phyloP scores from a whole-genome alignment of 2,329 filamentous ascomycete genomes.

The Aphanoascus verrucosus region DNA sequence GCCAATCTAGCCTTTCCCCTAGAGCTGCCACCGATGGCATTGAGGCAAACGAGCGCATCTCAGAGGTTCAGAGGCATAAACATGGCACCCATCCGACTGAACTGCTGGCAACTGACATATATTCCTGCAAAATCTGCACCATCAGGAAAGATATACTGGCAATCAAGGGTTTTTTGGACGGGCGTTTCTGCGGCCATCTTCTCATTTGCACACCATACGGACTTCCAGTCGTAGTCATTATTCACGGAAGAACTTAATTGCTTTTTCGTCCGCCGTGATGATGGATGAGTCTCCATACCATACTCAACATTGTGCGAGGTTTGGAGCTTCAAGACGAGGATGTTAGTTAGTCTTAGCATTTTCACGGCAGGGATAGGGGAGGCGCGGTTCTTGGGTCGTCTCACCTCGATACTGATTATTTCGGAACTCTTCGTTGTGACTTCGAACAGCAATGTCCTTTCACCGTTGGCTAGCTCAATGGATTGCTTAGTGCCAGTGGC shows the following conservation, averaged over 20 bases:
- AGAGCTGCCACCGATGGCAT: too few relatives aligned
- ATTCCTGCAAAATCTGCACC: neutral
- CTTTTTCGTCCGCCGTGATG: neutral
- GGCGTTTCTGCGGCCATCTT: neutral
- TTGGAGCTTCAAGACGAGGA: too few relatives aligned
- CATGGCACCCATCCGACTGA: neutral
- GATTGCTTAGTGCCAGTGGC: neutral
- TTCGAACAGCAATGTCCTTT: neutral
- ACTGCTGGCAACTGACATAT: slow-evolving; percentile 1
- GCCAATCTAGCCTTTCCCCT: too few relatives aligned
- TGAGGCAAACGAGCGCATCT: too few relatives aligned
- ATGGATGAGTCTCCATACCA: neutral
- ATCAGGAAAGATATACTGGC: neutral
- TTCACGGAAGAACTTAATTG: neutral
- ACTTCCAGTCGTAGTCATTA: neutral
- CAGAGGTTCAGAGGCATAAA: neutral
- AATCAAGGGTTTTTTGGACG: neutral
- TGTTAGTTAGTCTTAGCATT: too few relatives aligned
- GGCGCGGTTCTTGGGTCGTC: neutral
- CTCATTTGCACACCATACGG: neutral
- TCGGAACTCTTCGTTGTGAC: neutral
- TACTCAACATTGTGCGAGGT: neutral
- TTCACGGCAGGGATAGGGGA: too few relatives aligned
- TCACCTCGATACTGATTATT: neutral
- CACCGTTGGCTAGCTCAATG: neutral